Evolutionary conservation across 2,329 filamentous ascomycete genomes (phyloP).

Genomic region (Diaporthe australafricana): DNA sequence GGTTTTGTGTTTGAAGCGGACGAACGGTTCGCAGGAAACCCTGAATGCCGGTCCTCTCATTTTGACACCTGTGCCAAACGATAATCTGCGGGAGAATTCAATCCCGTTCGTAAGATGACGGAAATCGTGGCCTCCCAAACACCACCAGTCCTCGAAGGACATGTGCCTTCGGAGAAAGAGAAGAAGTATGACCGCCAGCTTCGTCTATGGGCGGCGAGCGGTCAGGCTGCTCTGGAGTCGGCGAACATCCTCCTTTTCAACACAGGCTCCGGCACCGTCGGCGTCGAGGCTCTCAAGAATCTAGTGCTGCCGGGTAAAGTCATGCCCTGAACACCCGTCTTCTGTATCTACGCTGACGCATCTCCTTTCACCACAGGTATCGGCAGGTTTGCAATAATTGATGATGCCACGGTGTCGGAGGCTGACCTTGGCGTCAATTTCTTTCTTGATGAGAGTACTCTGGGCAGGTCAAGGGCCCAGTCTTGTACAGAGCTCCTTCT

Average conservation of each 20-base stretch:
- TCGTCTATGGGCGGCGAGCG: conserved; percentile 92
- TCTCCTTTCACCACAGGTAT: conserved; percentile 66
- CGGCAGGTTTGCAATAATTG: conserved; percentile 90
- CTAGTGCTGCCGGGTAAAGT: conserved; percentile 84
- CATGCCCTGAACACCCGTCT: background rate
- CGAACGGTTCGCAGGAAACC: background rate
- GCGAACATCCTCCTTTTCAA: conserved; percentile 94
- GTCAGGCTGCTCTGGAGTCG: conserved; percentile 89
- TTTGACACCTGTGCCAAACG: background rate
- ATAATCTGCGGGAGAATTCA: background rate
- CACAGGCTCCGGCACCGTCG: conserved; percentile 86
- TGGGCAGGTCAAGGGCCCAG: conserved; percentile 83
- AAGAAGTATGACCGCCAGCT: conserved; percentile 95
- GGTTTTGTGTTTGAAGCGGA: background rate
- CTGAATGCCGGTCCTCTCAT: background rate
- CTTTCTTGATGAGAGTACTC: conserved; percentile 84
- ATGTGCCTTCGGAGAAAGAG: conserved; percentile 69
- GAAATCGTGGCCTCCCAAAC: conserved; percentile 58
- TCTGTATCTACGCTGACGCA: background rate
- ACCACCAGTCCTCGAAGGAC: conserved; percentile 56
- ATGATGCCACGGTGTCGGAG: conserved; percentile 81
- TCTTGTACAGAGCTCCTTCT: conserved; percentile 80
- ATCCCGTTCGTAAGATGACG: conserved; percentile 51
- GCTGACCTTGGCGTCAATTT: conserved; percentile 95
- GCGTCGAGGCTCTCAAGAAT: conserved; percentile 94